These are phyloP conservation scores for Dothistroma septosporum DNA, from an alignment of 2,329 filamentous ascomycete species.

Conservation along the genomic window DNA sequence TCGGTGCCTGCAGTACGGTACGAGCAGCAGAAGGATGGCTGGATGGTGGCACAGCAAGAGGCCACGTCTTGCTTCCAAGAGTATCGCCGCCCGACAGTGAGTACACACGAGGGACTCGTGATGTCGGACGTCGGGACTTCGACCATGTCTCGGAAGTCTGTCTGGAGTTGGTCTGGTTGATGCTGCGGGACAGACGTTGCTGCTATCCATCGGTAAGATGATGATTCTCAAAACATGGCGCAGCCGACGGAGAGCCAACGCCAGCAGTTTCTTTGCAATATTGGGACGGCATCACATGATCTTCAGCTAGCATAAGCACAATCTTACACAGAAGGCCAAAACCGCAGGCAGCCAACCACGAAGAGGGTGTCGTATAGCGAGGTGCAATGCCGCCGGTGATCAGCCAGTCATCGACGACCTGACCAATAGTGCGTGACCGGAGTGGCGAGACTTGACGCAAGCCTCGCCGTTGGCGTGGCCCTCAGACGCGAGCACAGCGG, in stretches of 20 bases:
- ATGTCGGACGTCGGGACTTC: conserved; percentile 1
- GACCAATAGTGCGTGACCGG: not conserved
- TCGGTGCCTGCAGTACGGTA: conserved; percentile 6
- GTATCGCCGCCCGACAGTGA: not conserved
- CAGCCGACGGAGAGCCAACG: conserved; percentile 5
- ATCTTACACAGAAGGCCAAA: conserved; percentile 4
- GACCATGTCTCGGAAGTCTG: conserved; percentile 9
- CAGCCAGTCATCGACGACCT: conserved; percentile 1
- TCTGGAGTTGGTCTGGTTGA: conserved; percentile 2
- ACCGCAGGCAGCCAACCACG: conserved; percentile 10
- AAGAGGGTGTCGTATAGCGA: conserved; percentile 2
- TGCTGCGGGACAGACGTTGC: not conserved
- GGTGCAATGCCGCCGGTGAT: conserved; percentile 13
- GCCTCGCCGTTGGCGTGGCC: conserved; percentile 8
- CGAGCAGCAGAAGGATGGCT: conserved; percentile 7
- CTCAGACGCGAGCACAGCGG: not conserved
- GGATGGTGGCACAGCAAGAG: conserved; percentile 20
- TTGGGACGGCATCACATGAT: conserved; percentile 14
- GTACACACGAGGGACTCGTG: conserved; percentile 1
- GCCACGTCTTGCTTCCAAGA: conserved; percentile 7
- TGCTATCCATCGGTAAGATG: conserved; percentile 9
- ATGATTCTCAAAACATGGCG: conserved; percentile 11
- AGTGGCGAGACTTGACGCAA: conserved; percentile 5
- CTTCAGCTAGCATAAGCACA: conserved; percentile 3
- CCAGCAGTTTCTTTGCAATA: conserved; percentile 13